Evolutionary conservation across 441 rosid genomes (phyloP).

Genomic region (Monsonia emarginata): DNA sequence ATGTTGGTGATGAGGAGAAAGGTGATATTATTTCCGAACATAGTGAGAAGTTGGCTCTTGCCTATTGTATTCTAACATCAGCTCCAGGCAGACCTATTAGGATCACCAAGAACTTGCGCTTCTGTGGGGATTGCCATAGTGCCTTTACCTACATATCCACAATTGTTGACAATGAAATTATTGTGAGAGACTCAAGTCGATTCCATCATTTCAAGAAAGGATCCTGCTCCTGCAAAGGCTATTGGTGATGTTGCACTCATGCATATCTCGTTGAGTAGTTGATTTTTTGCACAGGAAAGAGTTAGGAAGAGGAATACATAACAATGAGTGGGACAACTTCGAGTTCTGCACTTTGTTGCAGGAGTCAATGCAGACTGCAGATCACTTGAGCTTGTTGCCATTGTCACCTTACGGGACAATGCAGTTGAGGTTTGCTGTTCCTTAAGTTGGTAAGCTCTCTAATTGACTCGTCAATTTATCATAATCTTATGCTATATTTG

Average conservation of each 20-base stretch:
- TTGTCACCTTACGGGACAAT: too few relatives aligned
- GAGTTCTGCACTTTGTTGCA: too few relatives aligned
- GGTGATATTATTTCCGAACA: constrained; percentile 54
- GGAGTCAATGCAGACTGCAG: too few relatives aligned
- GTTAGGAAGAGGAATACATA: too few relatives aligned
- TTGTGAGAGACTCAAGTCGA: constrained; percentile 68
- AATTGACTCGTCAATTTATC: neutral
- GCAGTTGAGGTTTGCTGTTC: neutral
- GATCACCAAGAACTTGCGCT: constrained; percentile 57
- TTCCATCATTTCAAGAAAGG: constrained; percentile 75
- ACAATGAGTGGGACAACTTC: too few relatives aligned
- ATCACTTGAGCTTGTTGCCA: too few relatives aligned
- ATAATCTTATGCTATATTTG: too few relatives aligned
- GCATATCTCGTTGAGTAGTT: neutral
- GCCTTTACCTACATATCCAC: constrained; percentile 45
- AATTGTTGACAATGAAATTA: constrained; percentile 53
- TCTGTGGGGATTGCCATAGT: constrained; percentile 66
- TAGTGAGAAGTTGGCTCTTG: constrained; percentile 76
- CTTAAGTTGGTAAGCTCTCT: neutral
- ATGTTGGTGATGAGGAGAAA: neutral
- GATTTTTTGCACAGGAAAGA: neutral
- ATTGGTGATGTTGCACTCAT: neutral
- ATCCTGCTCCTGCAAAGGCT: constrained; percentile 59
- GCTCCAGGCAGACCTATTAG: too few relatives aligned
- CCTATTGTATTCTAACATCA: constrained; percentile 51